Percentiles rank a stretch among this genome's conserved stretches.
phyloP scores from a whole-genome alignment of 2,329 filamentous ascomycete species.

The Myriosclerotinia curreyana region DNA sequence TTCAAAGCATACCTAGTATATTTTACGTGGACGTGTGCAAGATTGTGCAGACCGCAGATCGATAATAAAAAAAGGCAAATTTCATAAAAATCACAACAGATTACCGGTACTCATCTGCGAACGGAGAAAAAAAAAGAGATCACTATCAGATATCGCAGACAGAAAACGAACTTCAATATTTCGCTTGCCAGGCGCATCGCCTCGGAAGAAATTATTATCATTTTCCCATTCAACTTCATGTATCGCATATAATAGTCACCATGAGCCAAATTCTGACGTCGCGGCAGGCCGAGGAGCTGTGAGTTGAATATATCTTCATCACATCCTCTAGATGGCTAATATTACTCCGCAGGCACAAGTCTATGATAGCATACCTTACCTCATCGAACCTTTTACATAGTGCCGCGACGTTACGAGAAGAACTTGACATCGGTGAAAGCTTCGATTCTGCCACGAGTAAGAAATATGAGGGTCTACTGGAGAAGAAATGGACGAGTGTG shows the following conservation, averaged over 20 bases:
- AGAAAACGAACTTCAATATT: constrained; percentile 14
- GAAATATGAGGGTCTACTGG: constrained; percentile 89
- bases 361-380: constrained; percentile 83
- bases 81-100: constrained; percentile 20
- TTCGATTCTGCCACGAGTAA: constrained; percentile 82
- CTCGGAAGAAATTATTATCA: constrained; percentile 21
- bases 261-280: constrained; percentile 76
- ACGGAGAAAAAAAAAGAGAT: not conserved
- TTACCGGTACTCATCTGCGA: not conserved
- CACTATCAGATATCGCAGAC: constrained; percentile 12
- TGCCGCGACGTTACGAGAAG: constrained; percentile 69
- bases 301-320: constrained; percentile 43
- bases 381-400: constrained; percentile 68
- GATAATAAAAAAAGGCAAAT: too few relatives aligned
- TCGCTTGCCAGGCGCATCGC: constrained; percentile 30
- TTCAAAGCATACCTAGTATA: too few relatives aligned
- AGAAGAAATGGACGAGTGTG: constrained; percentile 98
- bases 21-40: too few relatives aligned
- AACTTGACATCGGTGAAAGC: constrained; percentile 64
- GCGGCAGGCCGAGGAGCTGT: constrained; percentile 87
- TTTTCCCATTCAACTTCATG: constrained; percentile 19
- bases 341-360: constrained; percentile 68
- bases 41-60: constrained; percentile 19
- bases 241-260: constrained; percentile 34
- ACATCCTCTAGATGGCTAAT: constrained; percentile 29